These are phyloP conservation scores for Gardenia jasminoides DNA, from an alignment of 257 asterid species.

Conservation along the genomic window DNA sequence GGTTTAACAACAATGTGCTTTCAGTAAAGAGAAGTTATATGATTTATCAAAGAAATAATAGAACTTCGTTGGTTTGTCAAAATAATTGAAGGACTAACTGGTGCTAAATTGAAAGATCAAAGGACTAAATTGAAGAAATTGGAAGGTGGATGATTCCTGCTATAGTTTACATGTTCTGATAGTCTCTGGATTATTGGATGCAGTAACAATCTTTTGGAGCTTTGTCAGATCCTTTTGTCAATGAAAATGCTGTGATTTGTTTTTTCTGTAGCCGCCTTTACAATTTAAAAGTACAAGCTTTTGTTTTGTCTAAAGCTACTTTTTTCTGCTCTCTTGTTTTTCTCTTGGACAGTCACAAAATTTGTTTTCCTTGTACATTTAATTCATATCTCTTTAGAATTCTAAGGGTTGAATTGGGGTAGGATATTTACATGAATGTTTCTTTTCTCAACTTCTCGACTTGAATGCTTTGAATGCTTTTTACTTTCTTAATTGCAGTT, in stretches of 20 bases:
- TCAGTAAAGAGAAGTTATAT: too few species aligned
- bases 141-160: background rate
- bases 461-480: background rate
- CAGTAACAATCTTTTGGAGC: background rate
- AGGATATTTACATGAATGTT: background rate
- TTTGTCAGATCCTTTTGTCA: background rate
- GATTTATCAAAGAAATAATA: too few species aligned
- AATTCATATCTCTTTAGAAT: background rate
- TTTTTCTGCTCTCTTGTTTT: too few species aligned
- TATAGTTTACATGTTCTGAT: background rate
- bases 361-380: background rate
- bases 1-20: too few species aligned
- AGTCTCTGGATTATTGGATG: background rate
- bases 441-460: background rate
- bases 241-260: background rate
- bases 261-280: background rate
- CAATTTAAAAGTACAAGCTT: too few species aligned
- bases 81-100: too few species aligned
- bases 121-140: too few species aligned
- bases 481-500: background rate
- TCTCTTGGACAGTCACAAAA: background rate
- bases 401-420: background rate
- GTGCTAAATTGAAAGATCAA: too few species aligned
- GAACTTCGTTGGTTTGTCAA: too few species aligned
- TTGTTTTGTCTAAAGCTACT: background rate